Evolutionary conservation across 2,329 filamentous ascomycete species (phyloP), one percentile per base, ranked within the genome.

Genomic region (Orbilia brochopaga): DNA sequence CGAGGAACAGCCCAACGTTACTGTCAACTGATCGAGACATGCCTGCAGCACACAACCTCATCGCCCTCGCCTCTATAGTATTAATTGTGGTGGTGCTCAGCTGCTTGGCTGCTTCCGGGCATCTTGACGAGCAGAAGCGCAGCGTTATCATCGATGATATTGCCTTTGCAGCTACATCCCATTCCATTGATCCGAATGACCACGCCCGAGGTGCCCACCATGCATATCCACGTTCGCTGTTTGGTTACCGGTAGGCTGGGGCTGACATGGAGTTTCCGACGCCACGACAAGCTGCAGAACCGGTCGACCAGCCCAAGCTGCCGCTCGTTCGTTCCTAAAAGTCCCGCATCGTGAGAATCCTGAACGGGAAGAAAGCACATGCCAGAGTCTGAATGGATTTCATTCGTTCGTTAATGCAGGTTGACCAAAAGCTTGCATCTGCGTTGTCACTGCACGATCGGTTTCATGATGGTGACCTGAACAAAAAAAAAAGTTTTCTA

Each of bases 381-480:
- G 67, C 53, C 55, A 65, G 56, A 42, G 55, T 54, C 30, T 63
- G 50, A 54, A 44, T 44, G 32, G 27, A 32, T 32, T 8, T 8
- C 27, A 32, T 58, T 59, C 44, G 2, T 80, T 79, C 15, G 15
- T 48, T 19, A 42, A 42, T 21, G 7, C 44, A 19, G 44, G 44
- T 11, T 6, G 11, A 42, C 54, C 44, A 40, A 86, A 77, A 50
- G 79, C 79, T n/a, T 75, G 83, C 78, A 69, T 86, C 83, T 75
- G 84, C 85, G 17, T 80, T 77, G 80, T 87, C 78, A 86, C 78
- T 27, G 84, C 83, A 1, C 76, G 72, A 7, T 83, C 85, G 46
- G 44, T 85, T 84, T 62, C 84, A 50, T 24, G 44, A 60, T 21
- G 40, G n/a, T n/a, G n/a, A n/a, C n/a, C n/a, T 23, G n/a, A 5